A percentile compares a stretch with the other conserved stretches of the same genome.
Conservation (phyloP, 208 protist genomes). For the Porcisia deanei region DNA sequence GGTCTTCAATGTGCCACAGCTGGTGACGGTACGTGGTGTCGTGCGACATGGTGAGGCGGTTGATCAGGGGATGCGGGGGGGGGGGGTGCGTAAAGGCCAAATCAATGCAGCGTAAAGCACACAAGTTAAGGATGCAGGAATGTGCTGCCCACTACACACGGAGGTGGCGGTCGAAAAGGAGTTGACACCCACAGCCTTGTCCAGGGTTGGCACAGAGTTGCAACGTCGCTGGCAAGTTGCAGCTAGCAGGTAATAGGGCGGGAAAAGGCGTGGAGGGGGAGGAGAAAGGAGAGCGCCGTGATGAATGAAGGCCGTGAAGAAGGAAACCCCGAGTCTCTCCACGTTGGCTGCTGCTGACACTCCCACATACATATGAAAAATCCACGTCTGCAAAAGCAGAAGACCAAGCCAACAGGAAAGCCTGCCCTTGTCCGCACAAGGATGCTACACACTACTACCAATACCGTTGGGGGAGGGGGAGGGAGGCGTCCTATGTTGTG, state of each 20-base stretch:
- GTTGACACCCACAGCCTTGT: not conserved
- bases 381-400: not conserved
- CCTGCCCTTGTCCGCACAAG: too few relatives aligned
- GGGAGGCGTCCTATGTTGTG: too few relatives aligned
- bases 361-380: not conserved
- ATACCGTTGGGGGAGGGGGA: too few relatives aligned
- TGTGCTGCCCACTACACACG: not conserved
- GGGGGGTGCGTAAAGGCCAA: not conserved
- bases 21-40: slow-evolving; percentile 69
- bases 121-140: not conserved
- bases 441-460: too few relatives aligned
- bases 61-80: not conserved
- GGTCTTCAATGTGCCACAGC: slow-evolving; percentile 73
- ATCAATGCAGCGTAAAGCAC: too few relatives aligned
- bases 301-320: not conserved
- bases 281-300: not conserved
- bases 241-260: not conserved
- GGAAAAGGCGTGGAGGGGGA: not conserved
- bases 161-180: not conserved
- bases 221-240: not conserved
- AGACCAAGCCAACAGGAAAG: not conserved
- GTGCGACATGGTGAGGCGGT: slow-evolving; percentile 41
- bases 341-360: too few relatives aligned
- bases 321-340: not conserved
- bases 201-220: not conserved